Evolutionary conservation across 192 early-diverging fungal genomes (phyloP).

Genomic region (Backusella mclennaniae): DNA sequence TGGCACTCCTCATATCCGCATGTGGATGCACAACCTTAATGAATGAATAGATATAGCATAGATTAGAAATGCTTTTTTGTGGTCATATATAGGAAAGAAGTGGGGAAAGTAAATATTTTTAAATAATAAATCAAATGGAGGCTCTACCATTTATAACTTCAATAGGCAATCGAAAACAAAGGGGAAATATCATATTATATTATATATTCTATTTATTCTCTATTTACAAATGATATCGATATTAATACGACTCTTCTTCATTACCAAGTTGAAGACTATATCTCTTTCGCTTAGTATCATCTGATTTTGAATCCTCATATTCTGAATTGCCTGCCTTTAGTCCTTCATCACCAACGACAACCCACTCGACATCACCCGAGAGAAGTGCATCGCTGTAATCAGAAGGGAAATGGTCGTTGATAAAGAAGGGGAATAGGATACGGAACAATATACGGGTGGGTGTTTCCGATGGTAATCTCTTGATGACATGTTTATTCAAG

Average conservation of each 20-base stretch:
- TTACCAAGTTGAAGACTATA: constrained; percentile 4
- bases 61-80: not conserved
- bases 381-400: constrained; percentile 46
- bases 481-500: constrained; percentile 43
- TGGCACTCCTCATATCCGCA: constrained; percentile 33
- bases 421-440: constrained; percentile 46
- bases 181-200: no score
- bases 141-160: no score
- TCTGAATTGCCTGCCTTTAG: constrained; percentile 11
- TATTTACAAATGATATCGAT: not conserved
- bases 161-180: no score
- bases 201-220: not conserved
- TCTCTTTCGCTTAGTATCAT: not conserved
- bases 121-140: not conserved
- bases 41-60: not conserved
- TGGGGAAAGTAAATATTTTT: not conserved
- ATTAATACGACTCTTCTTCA: not conserved
- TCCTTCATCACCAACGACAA: constrained; percentile 28
- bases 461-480: constrained; percentile 39
- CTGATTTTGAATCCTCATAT: not conserved
- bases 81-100: not conserved
- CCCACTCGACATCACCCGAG: constrained; percentile 39
- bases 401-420: constrained; percentile 58
- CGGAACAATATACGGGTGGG: constrained; percentile 46
- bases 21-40: constrained; percentile 18